phyloP scores from a whole-genome alignment of 305 asterid species.

The Fraxinus velutina region DNA sequence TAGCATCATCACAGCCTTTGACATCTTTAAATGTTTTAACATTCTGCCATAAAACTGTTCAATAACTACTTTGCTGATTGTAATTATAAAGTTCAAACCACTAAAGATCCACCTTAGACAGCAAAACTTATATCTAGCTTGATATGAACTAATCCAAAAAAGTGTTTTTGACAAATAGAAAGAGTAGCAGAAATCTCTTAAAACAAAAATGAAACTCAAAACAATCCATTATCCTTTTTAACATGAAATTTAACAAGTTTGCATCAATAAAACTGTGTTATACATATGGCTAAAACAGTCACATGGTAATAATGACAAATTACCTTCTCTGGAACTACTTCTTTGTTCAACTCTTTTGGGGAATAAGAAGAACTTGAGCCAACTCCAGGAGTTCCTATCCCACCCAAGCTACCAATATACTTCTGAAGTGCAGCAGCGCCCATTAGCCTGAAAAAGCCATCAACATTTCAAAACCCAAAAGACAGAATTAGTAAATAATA shows the following conservation, averaged over 20 bases:
- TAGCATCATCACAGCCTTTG: slow-evolving; percentile 99
- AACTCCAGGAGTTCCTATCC: slow-evolving; percentile 91
- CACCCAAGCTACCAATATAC: slow-evolving; percentile 90
- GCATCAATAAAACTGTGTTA: background rate
- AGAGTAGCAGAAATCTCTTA: slow-evolving; percentile 6
- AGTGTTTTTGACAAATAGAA: slow-evolving; percentile 5
- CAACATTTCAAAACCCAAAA: slow-evolving; percentile 10
- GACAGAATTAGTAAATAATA: slow-evolving; percentile 8
- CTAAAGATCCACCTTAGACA: background rate
- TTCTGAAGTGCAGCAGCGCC: slow-evolving; percentile 90
- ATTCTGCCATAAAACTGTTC: slow-evolving; percentile 53
- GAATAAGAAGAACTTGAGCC: slow-evolving; percentile 87
- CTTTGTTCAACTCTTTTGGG: slow-evolving; percentile 83
- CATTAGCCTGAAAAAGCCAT: slow-evolving; percentile 52
- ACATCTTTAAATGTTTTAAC: slow-evolving; percentile 97
- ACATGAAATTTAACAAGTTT: background rate
- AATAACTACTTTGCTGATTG: slow-evolving; percentile 11
- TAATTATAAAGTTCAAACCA: background rate
- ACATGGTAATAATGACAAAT: slow-evolving; percentile 4
- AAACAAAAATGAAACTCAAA: background rate
- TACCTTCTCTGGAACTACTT: slow-evolving; percentile 88
- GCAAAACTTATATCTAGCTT: slow-evolving; percentile 1
- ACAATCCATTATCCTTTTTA: background rate
- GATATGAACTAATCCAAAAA: slow-evolving; percentile 4
- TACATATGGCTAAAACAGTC: slow-evolving; percentile 6